Evolutionary conservation across 306 rosid genomes (phyloP), one percentile per base, ranked within the genome.

Genomic region (Astragalus glycyphyllos): DNA sequence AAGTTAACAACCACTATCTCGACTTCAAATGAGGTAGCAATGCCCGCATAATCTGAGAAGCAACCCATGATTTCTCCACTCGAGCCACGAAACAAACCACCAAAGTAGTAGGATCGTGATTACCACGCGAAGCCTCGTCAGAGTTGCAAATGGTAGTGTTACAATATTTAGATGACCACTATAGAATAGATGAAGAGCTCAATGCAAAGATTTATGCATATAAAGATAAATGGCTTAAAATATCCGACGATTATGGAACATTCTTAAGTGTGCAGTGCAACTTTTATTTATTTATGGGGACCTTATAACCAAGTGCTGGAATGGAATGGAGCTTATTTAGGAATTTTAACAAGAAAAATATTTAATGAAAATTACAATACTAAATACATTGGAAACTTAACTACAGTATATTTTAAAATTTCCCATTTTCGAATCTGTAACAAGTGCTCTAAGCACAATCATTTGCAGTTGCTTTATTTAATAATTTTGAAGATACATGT

Each of bases 161-260:
- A 8, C 51, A 37, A 53, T 38, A 68, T 51, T 23, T 20, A 37
- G 62, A 37, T 68, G 38, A 51, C 23, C 20, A 53, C 51, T 15
- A n/a, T n/a, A n/a, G n/a, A n/a, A 16, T 11, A 38, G 51, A 53
- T 53, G 53, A 17, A 53, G 51, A 53, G 61, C 53, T 12, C 26
- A 53, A 7, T 69, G 23, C 40, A 6, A 54, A 17, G 40, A 44
- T 37, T 59, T 37, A 9, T 8, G 12, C n/a, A 4, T 44, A 42
- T 42, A 23, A 23, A 44, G 69, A 44, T 38, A 64, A 64, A 23
- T 64, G 13, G 41, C 6, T 40, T 16, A 40, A 16, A 29, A 50
- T 68, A 68, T 35, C 11, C 51, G 23, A 38, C 35, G 29, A 35
- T 48, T 66, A 1, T 49, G 4, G 5, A 1, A 15, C 32, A 13